Evolutionary conservation across 176 grass and related monocot genomes (phyloP), one percentile per base, ranked within the genome.

Genomic region (Tillandsia fasciculata): DNA sequence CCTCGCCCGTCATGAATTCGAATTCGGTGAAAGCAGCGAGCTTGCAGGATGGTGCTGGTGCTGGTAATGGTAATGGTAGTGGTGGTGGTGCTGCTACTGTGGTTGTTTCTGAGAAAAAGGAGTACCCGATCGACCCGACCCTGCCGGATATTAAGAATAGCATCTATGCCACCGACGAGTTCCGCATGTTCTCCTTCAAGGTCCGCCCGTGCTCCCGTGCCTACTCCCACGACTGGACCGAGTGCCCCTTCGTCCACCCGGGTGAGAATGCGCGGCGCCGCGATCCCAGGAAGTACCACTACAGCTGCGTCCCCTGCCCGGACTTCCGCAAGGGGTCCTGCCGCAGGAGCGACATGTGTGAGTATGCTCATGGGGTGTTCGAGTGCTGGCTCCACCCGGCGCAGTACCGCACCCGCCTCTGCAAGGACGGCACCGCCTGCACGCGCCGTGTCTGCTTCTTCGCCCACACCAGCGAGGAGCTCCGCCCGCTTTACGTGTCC

Each of bases 311-410:
- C 11, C 87, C 91, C 12, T 96, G 91, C 77, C 91, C 91, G 51
- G 86, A 86, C 53, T 96, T 96, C 61, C 88, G 91, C 47, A 77
- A 83, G 29, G 87, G 85, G n/a, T 79, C 87, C 13, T 96, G 91
- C 26, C 80, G 85, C 18, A 77, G 85, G 0, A 83, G 80, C 0
- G 91, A 96, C 64, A 88, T 73, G 74, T 96, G 88, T 1, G 91
- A 96, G 83, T 96, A 88, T 14, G 81, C 91, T 3, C 91, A 96
- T 64, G 88, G 91, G 28, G 91, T 96, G 6, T 96, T 96, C 1
- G 91, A 96, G 88, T 86, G 91, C 72, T 96, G 91, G 91, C 88
- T 96, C 61, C 91, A 96, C 80, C 91, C 88, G 2, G 82, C 85
- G 1, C 88, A 96, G 80, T 96, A 96, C 61, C 88, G 91, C 69